Base-by-base conservation (phyloP, 495 filamentous ascomycete species). In the Hyphodiscus hymeniophilus region DNA sequence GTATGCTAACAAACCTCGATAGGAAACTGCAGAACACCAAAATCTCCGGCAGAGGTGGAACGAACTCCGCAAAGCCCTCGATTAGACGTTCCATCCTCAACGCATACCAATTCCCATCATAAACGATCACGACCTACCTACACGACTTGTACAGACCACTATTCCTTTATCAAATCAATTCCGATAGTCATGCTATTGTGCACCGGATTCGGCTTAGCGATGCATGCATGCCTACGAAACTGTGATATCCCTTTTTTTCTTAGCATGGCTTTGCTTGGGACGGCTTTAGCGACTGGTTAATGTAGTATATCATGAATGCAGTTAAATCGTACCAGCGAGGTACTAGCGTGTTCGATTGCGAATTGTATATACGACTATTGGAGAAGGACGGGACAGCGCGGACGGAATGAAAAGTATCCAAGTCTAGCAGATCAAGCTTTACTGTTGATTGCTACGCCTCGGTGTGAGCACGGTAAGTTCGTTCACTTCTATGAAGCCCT, bases 41-140 rank as follows among this genome's bases (percentile, higher is more conserved):
- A 74, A 79, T 11, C 74, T 91, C 20, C 77, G 72, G 45, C 79
- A 85, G 52, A 88, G 85, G 69, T 91, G 85, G 85, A 80, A 75
- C 38, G 88, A 94, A 50, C 67, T 94, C 43, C 86, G 81, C 60
- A 82, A 80, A 54, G 77, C 78, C 32, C 74, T 85, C 40, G 78
- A 58, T 36, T 54, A 47, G 33, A 2, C 30, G n/a, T 15, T n/a
- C 18, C 10, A 11, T 10, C 21, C 10, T 11, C 47, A 21, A 32
- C 5, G 7, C 7, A 7, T n/a, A 11, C 24, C 12, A 42, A 42
- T 22, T 17, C 12, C 26, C 26, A 15, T 38, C 13, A 15, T 11
- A 11, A 38, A 38, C 8, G 34, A 15, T 20, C 34, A 16, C 34
- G n/a, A 16, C 12, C 4, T n/a, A n/a, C n/a, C 34, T 38, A 16